phyloP scores from a whole-genome alignment of 2,329 filamentous ascomycete genomes.

The Trichoderma atroviride region DNA sequence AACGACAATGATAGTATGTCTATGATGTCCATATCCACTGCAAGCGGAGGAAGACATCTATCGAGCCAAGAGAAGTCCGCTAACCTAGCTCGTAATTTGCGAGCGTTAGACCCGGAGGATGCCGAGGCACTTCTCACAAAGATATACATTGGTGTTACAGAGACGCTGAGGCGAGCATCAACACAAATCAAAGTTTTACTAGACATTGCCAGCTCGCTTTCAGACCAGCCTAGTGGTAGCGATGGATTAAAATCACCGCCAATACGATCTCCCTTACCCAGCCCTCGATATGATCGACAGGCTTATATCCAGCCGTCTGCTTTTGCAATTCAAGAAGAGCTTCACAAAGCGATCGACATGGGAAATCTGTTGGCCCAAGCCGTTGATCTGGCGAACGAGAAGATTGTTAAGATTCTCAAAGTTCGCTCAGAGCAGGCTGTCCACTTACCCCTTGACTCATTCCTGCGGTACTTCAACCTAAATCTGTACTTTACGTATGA shows the following conservation, averaged over 20 bases:
- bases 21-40: conserved; percentile 81
- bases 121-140: conserved; percentile 80
- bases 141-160: conserved; percentile 85
- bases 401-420: conserved; percentile 73
- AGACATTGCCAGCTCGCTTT: conserved; percentile 81
- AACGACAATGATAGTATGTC: conserved; percentile 93
- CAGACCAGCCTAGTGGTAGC: conserved; percentile 42
- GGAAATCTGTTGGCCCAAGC: conserved; percentile 77
- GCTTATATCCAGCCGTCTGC: conserved; percentile 33
- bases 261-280: conserved; percentile 55
- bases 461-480: conserved; percentile 79
- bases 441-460: conserved; percentile 67
- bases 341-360: conserved; percentile 76
- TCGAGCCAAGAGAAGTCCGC: conserved; percentile 88
- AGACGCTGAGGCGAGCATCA: conserved; percentile 80
- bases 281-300: conserved; percentile 47
- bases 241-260: conserved; percentile 52
- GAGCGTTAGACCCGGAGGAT: conserved; percentile 79
- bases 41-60: conserved; percentile 65
- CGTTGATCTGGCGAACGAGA: conserved; percentile 79
- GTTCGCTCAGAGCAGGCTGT: conserved; percentile 76
- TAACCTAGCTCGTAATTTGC: conserved; percentile 83
- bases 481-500: conserved; percentile 84
- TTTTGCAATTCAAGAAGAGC: conserved; percentile 68
- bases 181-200: conserved; percentile 94